Conservation (phyloP, 768 basidiomycete genomes). For the Cubamyces sp. region DNA sequence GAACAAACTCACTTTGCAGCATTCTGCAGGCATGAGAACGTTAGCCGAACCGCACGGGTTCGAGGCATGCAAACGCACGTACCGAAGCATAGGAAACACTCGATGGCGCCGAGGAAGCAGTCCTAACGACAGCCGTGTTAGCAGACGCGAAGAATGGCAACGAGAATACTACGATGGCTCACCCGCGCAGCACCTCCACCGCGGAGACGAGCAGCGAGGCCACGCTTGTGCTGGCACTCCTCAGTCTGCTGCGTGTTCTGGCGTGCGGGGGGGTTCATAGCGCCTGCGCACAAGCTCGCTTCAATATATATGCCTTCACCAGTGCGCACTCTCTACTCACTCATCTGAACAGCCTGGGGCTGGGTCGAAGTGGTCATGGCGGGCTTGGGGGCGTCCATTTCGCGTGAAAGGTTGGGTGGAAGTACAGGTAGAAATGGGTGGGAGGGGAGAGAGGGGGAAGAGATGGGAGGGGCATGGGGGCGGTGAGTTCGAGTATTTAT, state of each 20-base stretch:
- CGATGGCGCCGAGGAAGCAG: constrained; percentile 63
- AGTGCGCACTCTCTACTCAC: constrained; percentile 43
- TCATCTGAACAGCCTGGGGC: constrained; percentile 67
- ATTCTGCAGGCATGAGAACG: constrained; percentile 46
- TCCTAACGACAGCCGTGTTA: constrained; percentile 47
- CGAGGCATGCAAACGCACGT: constrained; percentile 30
- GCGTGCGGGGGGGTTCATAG: constrained; percentile 49
- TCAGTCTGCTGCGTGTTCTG: constrained; percentile 29
- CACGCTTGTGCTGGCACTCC: constrained; percentile 42
- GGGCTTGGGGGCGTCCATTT: constrained; percentile 39
- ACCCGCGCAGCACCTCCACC: constrained; percentile 77
- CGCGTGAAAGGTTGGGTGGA: constrained; percentile 5
- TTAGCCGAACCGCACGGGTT: neutral
- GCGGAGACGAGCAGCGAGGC: constrained; percentile 62
- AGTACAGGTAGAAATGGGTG: neutral
- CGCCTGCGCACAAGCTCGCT: constrained; percentile 37
- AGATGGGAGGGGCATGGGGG: neutral
- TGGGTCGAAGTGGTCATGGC: constrained; percentile 48
- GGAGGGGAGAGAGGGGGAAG: neutral
- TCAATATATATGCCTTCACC: neutral
- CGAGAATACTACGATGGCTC: neutral
- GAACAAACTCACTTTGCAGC: constrained; percentile 60
- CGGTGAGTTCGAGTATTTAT: constrained; percentile 11
- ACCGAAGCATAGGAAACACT: constrained; percentile 79
- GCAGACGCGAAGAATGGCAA: neutral